Evolutionary conservation across 75 land plant genomes (phyloP), one percentile per base, ranked within the genome.

Genomic region (Pseudotsuga menziesii): DNA sequence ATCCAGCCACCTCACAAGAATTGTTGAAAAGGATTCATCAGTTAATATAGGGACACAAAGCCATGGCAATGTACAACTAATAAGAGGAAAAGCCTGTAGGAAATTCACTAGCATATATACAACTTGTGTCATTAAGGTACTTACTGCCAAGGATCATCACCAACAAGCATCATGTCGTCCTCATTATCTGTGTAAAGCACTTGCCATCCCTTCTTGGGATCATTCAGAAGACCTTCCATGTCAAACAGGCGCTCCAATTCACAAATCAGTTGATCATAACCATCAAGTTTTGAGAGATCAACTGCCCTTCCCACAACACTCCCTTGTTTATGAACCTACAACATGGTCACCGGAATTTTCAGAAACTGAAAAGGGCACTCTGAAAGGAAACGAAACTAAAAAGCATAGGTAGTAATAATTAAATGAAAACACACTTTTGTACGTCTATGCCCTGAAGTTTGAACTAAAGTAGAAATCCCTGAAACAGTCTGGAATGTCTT

Each of bases 71-170:
- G 54, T 41, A 69, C 25, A n/a, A 41, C 19, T 69, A 39, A 39
- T 69, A 39, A 41, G 79, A 9, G 36, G 41, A 56, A 78, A 26
- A 12, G 25, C 57, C 55, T 17, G 19, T 57, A 41, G n/a, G n/a
- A 78, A 25, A 41, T 60, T 70, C 25, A 55, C 27, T 16, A 80
- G 58, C 27, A 62, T 55, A 61, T 74, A 52, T 35, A 75, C n/a
- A 52, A 79, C 32, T 66, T 78, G 56, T 78, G 56, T 78, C 63
- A 22, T 27, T 3, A 48, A 58, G 77, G 5, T 32, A 85, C 88
- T 75, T 74, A 94, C 97, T 82, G 77, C 97, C 97, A 94, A 26
- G 97, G 97, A 64, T 94, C 95, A 81, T 94, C 95, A 29, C 97
- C 93, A 29, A 89, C 98, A n/a, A 91, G 93, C 91, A 95, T 93